Percentiles rank a stretch among this genome's conserved stretches.
These are phyloP conservation scores for Fusarium brevicatenulatum DNA, from an alignment of 2,329 filamentous ascomycete genomes.

Conservation along the genomic window DNA sequence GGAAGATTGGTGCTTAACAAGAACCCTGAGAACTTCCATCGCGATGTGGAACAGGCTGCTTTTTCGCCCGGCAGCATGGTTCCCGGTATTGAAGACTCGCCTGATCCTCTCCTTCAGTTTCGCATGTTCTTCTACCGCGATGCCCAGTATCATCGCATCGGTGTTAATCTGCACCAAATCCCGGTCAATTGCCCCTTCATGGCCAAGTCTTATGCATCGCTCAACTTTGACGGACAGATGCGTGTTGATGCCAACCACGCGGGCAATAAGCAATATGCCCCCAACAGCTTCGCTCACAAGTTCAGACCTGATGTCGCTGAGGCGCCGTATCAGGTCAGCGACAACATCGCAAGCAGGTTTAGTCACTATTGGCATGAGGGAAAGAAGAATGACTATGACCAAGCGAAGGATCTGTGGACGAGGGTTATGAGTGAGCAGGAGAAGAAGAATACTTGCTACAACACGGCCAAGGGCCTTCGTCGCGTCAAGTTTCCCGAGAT, in stretches of 20 bases:
- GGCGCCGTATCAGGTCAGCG: slow-evolving; percentile 1
- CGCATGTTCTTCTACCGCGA: slow-evolving; percentile 17
- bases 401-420: neutral
- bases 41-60: slow-evolving; percentile 1
- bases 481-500: neutral
- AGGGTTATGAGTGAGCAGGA: slow-evolving; percentile 2
- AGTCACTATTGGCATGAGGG: slow-evolving; percentile 3
- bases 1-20: slow-evolving; percentile 13
- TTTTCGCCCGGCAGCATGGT: slow-evolving; percentile 10
- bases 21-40: slow-evolving; percentile 13
- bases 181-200: slow-evolving; percentile 10
- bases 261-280: neutral
- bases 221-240: slow-evolving; percentile 2
- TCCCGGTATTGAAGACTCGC: slow-evolving; percentile 8
- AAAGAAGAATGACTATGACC: slow-evolving; percentile 5
- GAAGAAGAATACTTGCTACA: slow-evolving; percentile 11
- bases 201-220: slow-evolving; percentile 6
- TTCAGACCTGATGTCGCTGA: slow-evolving; percentile 2
- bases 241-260: slow-evolving; percentile 3
- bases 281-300: slow-evolving; percentile 7
- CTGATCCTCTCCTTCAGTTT: slow-evolving; percentile 11
- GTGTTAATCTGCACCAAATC: neutral
- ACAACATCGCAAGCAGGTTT: neutral
- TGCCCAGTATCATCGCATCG: slow-evolving; percentile 4
- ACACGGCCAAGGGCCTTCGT: neutral